Evolutionary conservation across 176 grass and related monocot genomes (phyloP), one percentile per base, ranked within the genome.

Genomic region (Rhynchospora pubera): DNA sequence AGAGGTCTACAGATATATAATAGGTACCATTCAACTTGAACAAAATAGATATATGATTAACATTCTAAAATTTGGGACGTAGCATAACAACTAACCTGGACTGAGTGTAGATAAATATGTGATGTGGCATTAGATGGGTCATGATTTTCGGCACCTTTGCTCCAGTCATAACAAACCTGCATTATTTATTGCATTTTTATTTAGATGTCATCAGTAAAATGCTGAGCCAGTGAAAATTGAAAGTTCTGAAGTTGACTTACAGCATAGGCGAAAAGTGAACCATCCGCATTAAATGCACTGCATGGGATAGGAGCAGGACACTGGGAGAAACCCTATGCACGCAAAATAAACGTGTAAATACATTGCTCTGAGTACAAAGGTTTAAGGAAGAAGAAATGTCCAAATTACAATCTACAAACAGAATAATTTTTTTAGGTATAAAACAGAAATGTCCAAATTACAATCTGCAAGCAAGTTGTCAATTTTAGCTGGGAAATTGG

Each of bases 111-210:
- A 82, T 94, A 97, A 56, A 94, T 89, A 55, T 91, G 93, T 24
- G 92, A 89, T 86, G 89, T 97, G 82, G 94, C 92, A 30, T 72
- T 83, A 83, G 90, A 85, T 78, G 92, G 90, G 77, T 94, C 90
- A 68, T 97, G 92, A 83, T 91, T 91, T 78, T 89, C 92, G 24
- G 90, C 91, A 7, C 94, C 95, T 82, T 87, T 91, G 82, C 90
- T 97, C 92, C 95, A 94, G 78, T 97, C 95, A 87, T 97, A 97
- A 77, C 92, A 92, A 0, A 92, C 88, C 95, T 97, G 84, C 45
- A 71, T 16, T 14, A 11, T 21, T 87, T 47, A 73, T 73, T 50
- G 69, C 69, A 50, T 50, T 73, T 39, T 69, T 44, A 69, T 69
- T 19, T 44, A 45, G 32, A 19, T 69, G 66, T 69, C 18, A 69